A percentile compares a stretch with the other conserved stretches of the same genome.
Conservation (phyloP, 306 rosid species). For the Heteromeles arbutifolia region DNA sequence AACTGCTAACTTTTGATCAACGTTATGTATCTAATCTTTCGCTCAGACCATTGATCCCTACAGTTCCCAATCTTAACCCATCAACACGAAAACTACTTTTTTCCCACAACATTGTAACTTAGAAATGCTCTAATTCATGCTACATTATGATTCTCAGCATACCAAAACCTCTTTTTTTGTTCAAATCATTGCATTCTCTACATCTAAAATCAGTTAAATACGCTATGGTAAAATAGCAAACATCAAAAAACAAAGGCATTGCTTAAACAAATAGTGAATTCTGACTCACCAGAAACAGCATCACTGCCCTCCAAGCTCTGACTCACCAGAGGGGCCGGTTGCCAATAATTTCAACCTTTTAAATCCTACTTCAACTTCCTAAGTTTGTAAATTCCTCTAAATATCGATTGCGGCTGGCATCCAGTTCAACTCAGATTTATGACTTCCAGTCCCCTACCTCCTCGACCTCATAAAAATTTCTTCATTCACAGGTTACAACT, state of each 20-base stretch:
- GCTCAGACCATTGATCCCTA: not conserved
- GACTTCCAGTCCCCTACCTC: not conserved
- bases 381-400: not conserved
- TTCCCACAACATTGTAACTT: not conserved
- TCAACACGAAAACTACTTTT: not conserved
- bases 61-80: not conserved
- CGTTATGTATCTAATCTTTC: not conserved
- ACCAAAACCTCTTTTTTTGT: not conserved
- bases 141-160: not conserved
- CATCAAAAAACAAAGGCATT: not conserved
- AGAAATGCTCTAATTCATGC: not conserved
- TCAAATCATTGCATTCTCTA: not conserved
- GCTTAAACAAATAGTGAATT: not conserved
- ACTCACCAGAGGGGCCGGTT: not conserved
- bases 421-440: not conserved
- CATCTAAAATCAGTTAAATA: not conserved
- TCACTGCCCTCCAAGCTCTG: not conserved
- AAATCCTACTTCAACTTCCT: not conserved
- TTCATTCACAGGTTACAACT: no score
- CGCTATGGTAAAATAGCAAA: not conserved
- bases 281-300: conserved; percentile 37
- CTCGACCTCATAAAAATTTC: not conserved
- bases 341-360: not conserved
- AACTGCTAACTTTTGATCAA: not conserved
- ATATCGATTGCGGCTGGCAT: not conserved